Evolutionary conservation across 768 basidiomycete species (phyloP).

Genomic region (Amanita brunnescens): DNA sequence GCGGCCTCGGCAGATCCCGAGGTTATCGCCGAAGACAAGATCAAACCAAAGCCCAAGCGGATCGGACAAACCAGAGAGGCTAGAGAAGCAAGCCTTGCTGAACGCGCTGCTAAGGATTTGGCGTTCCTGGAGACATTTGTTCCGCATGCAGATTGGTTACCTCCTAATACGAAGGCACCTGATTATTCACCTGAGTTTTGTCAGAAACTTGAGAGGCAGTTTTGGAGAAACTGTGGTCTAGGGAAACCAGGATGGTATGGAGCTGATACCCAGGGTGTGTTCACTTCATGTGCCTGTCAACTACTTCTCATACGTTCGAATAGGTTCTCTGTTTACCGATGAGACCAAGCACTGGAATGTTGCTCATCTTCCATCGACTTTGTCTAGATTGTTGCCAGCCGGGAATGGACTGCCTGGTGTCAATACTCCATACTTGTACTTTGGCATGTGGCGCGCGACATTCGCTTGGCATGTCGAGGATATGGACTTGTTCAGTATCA

Average conservation of each 20-base stretch:
- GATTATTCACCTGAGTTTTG: slow-evolving; percentile 91
- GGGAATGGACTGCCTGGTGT: slow-evolving; percentile 81
- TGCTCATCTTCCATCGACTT: slow-evolving; percentile 78
- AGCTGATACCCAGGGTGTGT: slow-evolving; percentile 84
- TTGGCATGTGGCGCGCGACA: slow-evolving; percentile 98
- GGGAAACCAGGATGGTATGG: slow-evolving; percentile 97
- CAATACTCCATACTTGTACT: slow-evolving; percentile 95
- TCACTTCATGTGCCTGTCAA: neutral
- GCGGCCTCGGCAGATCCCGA: slow-evolving; percentile 11
- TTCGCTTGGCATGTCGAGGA: slow-evolving; percentile 99
- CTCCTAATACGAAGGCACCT: slow-evolving; percentile 53
- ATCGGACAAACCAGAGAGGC: slow-evolving; percentile 35
- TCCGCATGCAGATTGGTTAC: slow-evolving; percentile 72
- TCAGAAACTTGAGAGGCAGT: slow-evolving; percentile 76
- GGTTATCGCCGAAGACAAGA: slow-evolving; percentile 16
- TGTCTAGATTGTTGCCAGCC: slow-evolving; percentile 69
- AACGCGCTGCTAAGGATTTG: slow-evolving; percentile 33
- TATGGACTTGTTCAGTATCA: slow-evolving; percentile 98
- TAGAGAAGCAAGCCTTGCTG: slow-evolving; percentile 42
- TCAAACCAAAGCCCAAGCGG: slow-evolving; percentile 26
- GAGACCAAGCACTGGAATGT: slow-evolving; percentile 88
- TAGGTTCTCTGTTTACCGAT: slow-evolving; percentile 65
- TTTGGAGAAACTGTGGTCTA: slow-evolving; percentile 86
- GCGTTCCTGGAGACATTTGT: slow-evolving; percentile 67
- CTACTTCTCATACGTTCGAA: neutral